A percentile compares a stretch with the other conserved stretches of the same genome.
phyloP scores from a whole-genome alignment of 331 rosid genomes.

The Rhamnella rubrinervis region DNA sequence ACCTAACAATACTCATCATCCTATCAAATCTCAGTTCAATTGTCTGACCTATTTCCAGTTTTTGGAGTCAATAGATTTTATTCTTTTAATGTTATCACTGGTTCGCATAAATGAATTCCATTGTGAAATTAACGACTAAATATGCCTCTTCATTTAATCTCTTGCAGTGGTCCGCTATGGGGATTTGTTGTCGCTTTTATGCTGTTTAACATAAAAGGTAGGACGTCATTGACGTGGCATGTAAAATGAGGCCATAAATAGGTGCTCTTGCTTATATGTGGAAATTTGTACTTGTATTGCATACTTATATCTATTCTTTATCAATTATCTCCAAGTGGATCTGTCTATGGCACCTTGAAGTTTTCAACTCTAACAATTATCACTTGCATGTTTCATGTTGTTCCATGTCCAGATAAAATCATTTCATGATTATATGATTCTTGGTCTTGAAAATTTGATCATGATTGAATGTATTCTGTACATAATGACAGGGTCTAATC shows the following conservation, averaged over 20 bases:
- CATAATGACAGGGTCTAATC: conserved; percentile 75
- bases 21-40: background rate
- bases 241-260: conserved; percentile 10
- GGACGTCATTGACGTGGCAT: background rate
- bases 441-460: conserved; percentile 14
- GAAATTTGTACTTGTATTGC: background rate
- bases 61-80: background rate
- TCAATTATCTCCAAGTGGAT: background rate
- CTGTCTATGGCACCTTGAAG: background rate
- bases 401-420: background rate
- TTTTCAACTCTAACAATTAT: conserved; percentile 6
- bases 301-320: background rate
- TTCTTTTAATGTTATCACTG: conserved; percentile 5
- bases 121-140: conserved; percentile 26
- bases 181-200: conserved; percentile 96
- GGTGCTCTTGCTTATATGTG: conserved; percentile 4
- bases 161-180: conserved; percentile 86
- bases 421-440: conserved; percentile 2
- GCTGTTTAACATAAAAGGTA: conserved; percentile 95
- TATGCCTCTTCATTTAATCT: conserved; percentile 27
- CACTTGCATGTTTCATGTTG: background rate
- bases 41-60: background rate
- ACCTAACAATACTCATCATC: background rate
- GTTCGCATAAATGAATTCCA: conserved; percentile 16
- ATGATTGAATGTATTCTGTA: conserved; percentile 21